phyloP scores from a whole-genome alignment of 768 basidiomycete species.

The Xerocomellus amylosporus region DNA sequence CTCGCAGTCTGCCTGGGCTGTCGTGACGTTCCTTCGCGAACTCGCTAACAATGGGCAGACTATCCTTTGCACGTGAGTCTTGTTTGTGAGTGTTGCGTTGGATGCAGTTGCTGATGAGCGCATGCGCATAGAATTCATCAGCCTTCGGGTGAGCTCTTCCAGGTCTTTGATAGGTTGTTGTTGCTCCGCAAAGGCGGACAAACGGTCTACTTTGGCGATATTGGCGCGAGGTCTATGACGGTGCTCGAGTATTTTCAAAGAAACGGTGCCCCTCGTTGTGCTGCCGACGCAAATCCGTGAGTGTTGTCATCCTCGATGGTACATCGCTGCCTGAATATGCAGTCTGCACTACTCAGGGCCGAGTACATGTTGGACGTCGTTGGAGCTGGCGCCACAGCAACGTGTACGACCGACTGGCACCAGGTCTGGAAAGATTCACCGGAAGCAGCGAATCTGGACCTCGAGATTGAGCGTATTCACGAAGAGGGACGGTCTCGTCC shows the following conservation, averaged over 20 bases:
- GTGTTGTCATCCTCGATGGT: neutral
- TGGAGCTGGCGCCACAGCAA: slow-evolving; percentile 53
- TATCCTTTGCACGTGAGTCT: slow-evolving; percentile 51
- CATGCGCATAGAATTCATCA: slow-evolving; percentile 18
- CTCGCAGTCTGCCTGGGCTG: slow-evolving; percentile 51
- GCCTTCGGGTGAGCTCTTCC: slow-evolving; percentile 50
- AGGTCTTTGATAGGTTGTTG: slow-evolving; percentile 49
- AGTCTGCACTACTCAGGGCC: slow-evolving; percentile 30
- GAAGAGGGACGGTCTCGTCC: slow-evolving; percentile 32
- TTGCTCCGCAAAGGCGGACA: slow-evolving; percentile 54
- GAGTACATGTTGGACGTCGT: slow-evolving; percentile 53
- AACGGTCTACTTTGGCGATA: slow-evolving; percentile 64
- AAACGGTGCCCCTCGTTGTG: slow-evolving; percentile 21
- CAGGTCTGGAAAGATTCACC: slow-evolving; percentile 45
- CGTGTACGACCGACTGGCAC: slow-evolving; percentile 47
- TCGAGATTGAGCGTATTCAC: slow-evolving; percentile 45
- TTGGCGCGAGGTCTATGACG: slow-evolving; percentile 22
- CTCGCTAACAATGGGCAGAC: slow-evolving; percentile 55
- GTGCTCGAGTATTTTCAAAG: slow-evolving; percentile 25
- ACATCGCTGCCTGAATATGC: neutral
- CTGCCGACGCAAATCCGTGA: slow-evolving; percentile 24
- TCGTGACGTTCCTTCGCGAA: slow-evolving; percentile 47
- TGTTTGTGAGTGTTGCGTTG: neutral
- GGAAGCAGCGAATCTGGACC: slow-evolving; percentile 37
- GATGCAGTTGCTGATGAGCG: neutral